Evolutionary conservation across 2,329 filamentous ascomycete species (phyloP).

Genomic region (Parastagonospora avenae): DNA sequence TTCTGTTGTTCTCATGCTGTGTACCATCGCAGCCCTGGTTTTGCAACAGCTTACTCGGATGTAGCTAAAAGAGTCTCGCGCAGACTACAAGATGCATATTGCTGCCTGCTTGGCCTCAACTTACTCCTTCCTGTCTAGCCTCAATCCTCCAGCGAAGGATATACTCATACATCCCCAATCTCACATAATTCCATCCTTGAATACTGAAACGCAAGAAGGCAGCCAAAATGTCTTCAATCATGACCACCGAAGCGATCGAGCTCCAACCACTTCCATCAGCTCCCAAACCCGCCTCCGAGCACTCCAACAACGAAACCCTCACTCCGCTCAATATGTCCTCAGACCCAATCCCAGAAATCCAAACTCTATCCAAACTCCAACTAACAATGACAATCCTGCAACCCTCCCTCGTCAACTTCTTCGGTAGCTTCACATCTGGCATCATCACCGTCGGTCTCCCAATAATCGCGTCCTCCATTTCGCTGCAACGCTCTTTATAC

Average conservation of each 20-base stretch:
- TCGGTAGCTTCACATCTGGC: constrained; percentile 44
- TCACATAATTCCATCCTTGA: no score
- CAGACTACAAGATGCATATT: no score
- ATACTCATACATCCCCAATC: no score
- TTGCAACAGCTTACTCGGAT: no score
- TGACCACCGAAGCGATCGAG: constrained; percentile 16
- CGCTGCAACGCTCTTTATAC: constrained; percentile 36
- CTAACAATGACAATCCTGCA: constrained; percentile 26
- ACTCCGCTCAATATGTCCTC: not conserved
- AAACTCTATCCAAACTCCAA: constrained; percentile 12
- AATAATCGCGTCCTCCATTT: constrained; percentile 43
- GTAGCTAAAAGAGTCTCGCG: no score
- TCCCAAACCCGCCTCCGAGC: not conserved
- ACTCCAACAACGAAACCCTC: not conserved
- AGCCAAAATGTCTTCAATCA: no score
- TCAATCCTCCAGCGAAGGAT: no score
- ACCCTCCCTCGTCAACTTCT: constrained; percentile 35
- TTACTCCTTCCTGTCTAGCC: no score
- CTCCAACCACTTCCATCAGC: not conserved
- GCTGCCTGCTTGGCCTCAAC: no score
- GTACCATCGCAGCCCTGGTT: no score
- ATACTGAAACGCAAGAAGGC: no score
- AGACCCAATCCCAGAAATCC: not conserved
- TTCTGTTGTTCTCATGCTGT: no score
- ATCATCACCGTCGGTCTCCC: constrained; percentile 52